phyloP scores from a whole-genome alignment of 2,329 filamentous ascomycete genomes.

The Arthrobotrys sinensis region DNA sequence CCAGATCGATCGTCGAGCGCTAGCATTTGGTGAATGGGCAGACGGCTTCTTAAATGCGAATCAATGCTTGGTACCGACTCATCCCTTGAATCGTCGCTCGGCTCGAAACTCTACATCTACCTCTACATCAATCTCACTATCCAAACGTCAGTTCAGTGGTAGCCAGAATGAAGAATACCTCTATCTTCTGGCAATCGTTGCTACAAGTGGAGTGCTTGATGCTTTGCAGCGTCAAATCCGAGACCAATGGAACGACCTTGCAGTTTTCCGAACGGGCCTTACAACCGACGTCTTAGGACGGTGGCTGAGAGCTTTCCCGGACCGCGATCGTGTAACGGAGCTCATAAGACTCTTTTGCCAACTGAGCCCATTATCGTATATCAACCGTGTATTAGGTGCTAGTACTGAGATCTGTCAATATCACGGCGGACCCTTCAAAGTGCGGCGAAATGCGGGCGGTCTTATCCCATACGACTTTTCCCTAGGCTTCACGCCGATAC shows the following conservation, averaged over 20 bases:
- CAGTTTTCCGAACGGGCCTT: conserved; percentile 16
- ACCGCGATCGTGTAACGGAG: conserved; percentile 11
- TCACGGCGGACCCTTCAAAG: neutral
- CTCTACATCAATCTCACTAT: neutral
- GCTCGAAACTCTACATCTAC: neutral
- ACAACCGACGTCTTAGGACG: conserved; percentile 18
- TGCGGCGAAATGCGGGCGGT: conserved; percentile 2
- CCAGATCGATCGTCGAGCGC: conserved; percentile 22
- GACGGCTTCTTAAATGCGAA: conserved; percentile 8
- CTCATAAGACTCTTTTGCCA: conserved; percentile 8
- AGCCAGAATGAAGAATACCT: conserved; percentile 17
- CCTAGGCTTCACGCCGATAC: neutral
- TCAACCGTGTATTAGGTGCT: conserved; percentile 6
- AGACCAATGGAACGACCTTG: conserved; percentile 16
- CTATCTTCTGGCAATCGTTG: conserved; percentile 12
- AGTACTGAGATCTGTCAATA: neutral
- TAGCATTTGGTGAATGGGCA: conserved; percentile 21
- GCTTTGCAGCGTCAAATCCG: conserved; percentile 3
- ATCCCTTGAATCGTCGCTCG: neutral
- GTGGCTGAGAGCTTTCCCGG: conserved; percentile 5
- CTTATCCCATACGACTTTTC: neutral
- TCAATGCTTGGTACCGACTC: neutral
- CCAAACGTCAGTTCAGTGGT: conserved; percentile 1
- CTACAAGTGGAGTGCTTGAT: conserved; percentile 5
- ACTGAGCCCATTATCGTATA: neutral